Base-by-base conservation (phyloP, 108 stramenopile genomes). In the Parietichytrium sp. region DNA sequence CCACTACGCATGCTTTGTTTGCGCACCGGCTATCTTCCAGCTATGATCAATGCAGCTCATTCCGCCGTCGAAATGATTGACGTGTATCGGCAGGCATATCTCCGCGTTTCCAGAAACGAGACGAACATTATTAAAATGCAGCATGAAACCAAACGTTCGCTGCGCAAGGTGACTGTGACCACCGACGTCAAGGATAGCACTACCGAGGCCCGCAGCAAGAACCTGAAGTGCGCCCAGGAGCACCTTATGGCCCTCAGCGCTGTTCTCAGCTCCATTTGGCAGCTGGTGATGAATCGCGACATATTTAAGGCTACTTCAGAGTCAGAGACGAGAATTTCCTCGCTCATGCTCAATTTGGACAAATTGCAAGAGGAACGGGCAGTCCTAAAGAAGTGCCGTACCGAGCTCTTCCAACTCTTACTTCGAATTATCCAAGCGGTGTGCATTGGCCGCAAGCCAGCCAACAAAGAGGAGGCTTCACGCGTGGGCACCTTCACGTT, bases 211-310 rank as follows among this genome's bases (percentile, higher is more conserved):
- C 61, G 61, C 61, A 42, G n/a, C 20, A 33, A 72, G 20, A 72
- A 72, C 20, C 42, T 72, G 15, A 23, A n/a, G 13, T 42, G 61
- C 4, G 61, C 45, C 20, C 10, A 25, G 8, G 61, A 72, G 42
- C 61, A 72, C 33, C 61, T 72, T 36, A 31, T 45, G 38, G 33
- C 25, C 6, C 61, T 72, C 38, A 72, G 45, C 20, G 61, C 61
- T 25, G 12, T 42, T n/a, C 42, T 72, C 10, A 42, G 38, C 13
- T 33, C 61, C 8, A 27, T 72, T 25, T 72, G 61, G 61, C 61
- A 72, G 4, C 3, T 72, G 16, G 23, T 72, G 4, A 42, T 72
- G 38, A 72, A 72, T 20, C 29, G 61, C 10, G 38, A 33, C 29
- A 45, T 72, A 33, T 72, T 72, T 25, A 12, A 38, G 13, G 61